These are phyloP conservation scores for Phaffia tasmanica DNA, from an alignment of 768 basidiomycete species.

Conservation along the genomic window DNA sequence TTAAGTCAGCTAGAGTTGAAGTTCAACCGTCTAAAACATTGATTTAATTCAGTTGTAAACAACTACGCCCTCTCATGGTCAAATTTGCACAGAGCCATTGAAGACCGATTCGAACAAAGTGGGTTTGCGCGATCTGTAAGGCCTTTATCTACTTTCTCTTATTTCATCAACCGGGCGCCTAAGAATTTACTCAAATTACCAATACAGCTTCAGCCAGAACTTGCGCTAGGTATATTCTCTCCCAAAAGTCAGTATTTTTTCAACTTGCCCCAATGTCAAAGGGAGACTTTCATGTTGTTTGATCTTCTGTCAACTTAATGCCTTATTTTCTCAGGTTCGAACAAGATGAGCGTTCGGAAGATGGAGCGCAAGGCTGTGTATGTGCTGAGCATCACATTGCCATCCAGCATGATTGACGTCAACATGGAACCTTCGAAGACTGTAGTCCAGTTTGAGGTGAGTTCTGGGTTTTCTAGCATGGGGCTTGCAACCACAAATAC, in stretches of 20 bases:
- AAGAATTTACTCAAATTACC: too few species aligned
- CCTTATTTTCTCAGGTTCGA: conserved; percentile 33
- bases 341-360: conserved; percentile 48
- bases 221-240: too few species aligned
- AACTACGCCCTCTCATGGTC: conserved; percentile 54
- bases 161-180: background rate
- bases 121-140: conserved; percentile 27
- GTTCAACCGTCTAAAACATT: background rate
- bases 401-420: conserved; percentile 59
- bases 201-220: too few species aligned
- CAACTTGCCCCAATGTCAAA: background rate
- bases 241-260: too few species aligned
- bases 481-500: background rate
- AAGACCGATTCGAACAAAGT: conserved; percentile 47
- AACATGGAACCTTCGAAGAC: conserved; percentile 69
- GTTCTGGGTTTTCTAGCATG: conserved; percentile 18
- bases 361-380: conserved; percentile 67
- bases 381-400: conserved; percentile 62
- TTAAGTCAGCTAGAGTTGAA: background rate
- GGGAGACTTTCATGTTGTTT: background rate
- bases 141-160: too few species aligned
- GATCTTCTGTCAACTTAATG: background rate
- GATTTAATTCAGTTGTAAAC: conserved; percentile 55
- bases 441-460: conserved; percentile 56
- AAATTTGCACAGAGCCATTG: conserved; percentile 60